Evolutionary conservation across 2,329 filamentous ascomycete species (phyloP).

Genomic region (Hypoxylon sp.): DNA sequence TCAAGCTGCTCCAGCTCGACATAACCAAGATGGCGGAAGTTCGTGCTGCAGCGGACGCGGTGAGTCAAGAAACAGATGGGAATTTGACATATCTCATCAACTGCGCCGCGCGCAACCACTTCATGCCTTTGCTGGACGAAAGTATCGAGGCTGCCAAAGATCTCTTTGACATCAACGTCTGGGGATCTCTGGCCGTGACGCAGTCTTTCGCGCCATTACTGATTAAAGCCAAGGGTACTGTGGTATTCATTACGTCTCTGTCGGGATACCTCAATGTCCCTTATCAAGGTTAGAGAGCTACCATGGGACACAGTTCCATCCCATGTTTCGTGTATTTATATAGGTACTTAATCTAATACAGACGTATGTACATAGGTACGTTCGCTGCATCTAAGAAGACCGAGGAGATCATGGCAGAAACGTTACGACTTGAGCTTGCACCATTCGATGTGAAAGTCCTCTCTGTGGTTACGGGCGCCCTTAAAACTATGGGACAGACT

Average conservation of each 20-base stretch:
- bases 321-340: no score
- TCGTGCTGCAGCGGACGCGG: no score
- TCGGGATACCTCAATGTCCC: no score
- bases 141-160: constrained; percentile 2
- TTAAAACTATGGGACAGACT: constrained; percentile 16
- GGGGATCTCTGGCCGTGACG: constrained; percentile 1
- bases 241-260: no score
- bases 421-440: not conserved
- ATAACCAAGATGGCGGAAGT: no score
- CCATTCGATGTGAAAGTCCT: constrained; percentile 3
- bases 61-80: no score
- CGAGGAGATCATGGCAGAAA: not conserved
- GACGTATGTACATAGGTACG: not conserved
- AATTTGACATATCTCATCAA: no score
- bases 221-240: constrained; percentile 6
- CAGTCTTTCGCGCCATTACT: constrained; percentile 9
- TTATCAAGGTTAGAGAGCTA: no score
- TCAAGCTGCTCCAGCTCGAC: no score
- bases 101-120: no score
- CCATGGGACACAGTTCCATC: no score
- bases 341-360: not conserved
- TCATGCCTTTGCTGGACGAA: not conserved
- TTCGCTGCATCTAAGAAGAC: not conserved
- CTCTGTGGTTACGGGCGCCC: constrained; percentile 10
- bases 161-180: constrained; percentile 6